Base-by-base conservation (phyloP, 371 early-diverging fungal genomes). In the Neoconidiobolus thromboides region DNA sequence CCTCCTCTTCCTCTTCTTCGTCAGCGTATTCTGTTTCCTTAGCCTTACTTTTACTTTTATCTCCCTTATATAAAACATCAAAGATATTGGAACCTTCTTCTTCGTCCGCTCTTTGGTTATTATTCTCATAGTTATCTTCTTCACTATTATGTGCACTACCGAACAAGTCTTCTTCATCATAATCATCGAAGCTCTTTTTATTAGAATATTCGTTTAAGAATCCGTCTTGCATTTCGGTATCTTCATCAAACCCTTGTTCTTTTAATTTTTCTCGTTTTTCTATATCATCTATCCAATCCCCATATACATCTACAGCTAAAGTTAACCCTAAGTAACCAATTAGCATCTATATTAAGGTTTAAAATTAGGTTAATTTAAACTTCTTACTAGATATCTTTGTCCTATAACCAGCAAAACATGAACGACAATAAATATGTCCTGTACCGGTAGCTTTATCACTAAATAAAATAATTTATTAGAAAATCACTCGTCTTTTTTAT, bases 301-400 rank as follows among this genome's bases (percentile, higher is more conserved):
- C 42, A 57, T 57, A 57, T 9, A 57, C 57, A 40, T 57, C 57
- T n/a, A 57, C 44, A 9, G 57, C 57, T 12, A 7, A 42, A 10
- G 43, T 57, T 15, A 57, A 57, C 36, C 43, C 57, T 57, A 57
- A 9, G 12, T 14, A 14, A 51, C 52, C 7, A 14, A 43, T 5
- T n/a, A 41, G 36, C n/a, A 2, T 5, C 4, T 36, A 55, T 36
- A 4, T 36, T n/a, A 10, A 55, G 39, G 9, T 12, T 12, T 4
- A 15, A 41, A 55, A n/a, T 43, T 5, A n/a, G 14, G 44, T 26
- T n/a, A 38, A 12, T 9, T 43, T 43, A 49, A 49, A 49, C 26
- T 12, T 26, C 10, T 57, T 57, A 57, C 57, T 26, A 26, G 41
- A 14, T 42, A 57, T 40, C 7, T 41, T 39, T 10, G 41, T 41